Base-by-base conservation (phyloP, 2,329 filamentous ascomycete species). In the Exophiala oligosperma region DNA sequence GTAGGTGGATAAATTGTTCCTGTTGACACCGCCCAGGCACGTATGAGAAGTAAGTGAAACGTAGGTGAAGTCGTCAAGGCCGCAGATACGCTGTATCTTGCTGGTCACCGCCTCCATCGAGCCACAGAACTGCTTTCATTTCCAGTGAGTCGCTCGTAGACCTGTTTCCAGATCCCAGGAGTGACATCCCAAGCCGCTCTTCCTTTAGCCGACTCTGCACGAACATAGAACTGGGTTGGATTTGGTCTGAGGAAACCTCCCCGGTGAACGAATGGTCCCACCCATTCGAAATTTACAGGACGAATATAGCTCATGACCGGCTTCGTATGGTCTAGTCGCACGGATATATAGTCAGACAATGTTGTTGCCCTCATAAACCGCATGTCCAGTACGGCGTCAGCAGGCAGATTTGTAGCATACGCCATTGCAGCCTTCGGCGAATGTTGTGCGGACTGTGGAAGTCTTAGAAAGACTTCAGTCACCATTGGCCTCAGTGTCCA, bases 401-500 rank as follows among this genome's bases (percentile, higher is more conserved):
- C 69, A 1, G 78, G 78, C 2, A 80, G 66, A 41, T 74, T 74
- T 54, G 74, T 73, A 0, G 75, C 72, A 64, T 78, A 80, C 57
- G 74, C 70, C 43, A 75, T 60, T 14, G 76, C 72, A 17, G 71
- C 68, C 55, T 78, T 74, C 35, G 81, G 81, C 0, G 86, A 88
- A 40, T 78, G 73, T 46, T 88, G 84, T 14, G 88, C 89, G 64
- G 81, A 82, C 0, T 77, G 71, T 0, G 91, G 91, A 1, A 92
- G 78, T 23, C 83, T 81, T 50, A 94, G 75, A 71, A 89, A 84
- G 59, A 94, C 80, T 68, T 86, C 85, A 41, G 85, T 85, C 6
- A 93, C 89, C 68, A 89, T 90, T 2, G 90, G 88, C 0, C 84
- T 79, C 1, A 87, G 85, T 48, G 82, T 81, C 70, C 85, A 88